Evolutionary conservation across 139 green algal genomes (phyloP), one percentile per base, ranked within the genome.

Genomic region (Auxenochlorella pyrenoidosa): DNA sequence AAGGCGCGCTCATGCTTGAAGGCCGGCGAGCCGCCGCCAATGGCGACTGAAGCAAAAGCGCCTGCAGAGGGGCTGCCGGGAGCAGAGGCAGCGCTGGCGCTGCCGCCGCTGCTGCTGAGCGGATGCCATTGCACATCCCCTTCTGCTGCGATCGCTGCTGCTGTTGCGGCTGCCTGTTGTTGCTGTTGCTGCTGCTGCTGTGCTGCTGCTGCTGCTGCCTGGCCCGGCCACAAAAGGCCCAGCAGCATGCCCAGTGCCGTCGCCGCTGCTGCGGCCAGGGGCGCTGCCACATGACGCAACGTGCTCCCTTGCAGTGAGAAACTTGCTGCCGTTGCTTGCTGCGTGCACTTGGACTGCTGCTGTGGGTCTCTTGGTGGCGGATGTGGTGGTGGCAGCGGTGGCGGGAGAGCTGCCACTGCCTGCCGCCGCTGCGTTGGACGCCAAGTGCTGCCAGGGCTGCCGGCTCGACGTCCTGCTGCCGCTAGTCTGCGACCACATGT

Each of bases 21-120:
- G 43, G 54, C 22, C 5, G 73, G 30, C 28, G 59, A 58, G 12
- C 30, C 51, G 84, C 41, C 82, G 41, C 71, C 75, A 19, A 88
- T 66, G 58, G 41, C 59, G 40, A 83, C 60, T 4, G 84, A 88
- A 8, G 84, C 84, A 77, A 87, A 73, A 0, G 41, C 73, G 3
- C 10, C 21, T 0, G 28, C 4, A 30, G 28, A 26, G 44, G 63
- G 5, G 30, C 5, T 36, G 63, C 63, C 28, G 28, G 28, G 63
- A 71, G 70, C 8, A 4, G 15, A 12, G 73, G 3, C 40, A 24
- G 36, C 51, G 40, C 73, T 36, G 40, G 22, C 16, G 6, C 24
- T 59, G 73, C 40, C 41, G 40, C 40, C 41, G 41, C 15, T 30
- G 70, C 70, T 47, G 70, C 70, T 44, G 16, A 38, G 70, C 36